phyloP scores from a whole-genome alignment of 1,284 basidiomycete genomes.

The Fomitiporia mediterranea region DNA sequence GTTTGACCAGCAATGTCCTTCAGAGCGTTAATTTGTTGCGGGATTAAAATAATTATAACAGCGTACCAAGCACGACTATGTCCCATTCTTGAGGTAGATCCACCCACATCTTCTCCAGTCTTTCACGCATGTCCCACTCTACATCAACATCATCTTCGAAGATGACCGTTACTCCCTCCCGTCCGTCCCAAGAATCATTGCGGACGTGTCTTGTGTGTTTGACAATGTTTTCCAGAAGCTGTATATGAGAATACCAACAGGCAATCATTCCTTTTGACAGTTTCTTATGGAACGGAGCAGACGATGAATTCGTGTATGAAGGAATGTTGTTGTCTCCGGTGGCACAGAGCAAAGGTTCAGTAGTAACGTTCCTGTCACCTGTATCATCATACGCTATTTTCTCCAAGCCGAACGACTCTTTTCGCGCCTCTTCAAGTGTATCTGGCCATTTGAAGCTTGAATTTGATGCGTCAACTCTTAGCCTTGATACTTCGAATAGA shows the following conservation, averaged over 20 bases:
- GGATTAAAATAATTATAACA: constrained; percentile 39
- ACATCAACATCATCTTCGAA: constrained; percentile 80
- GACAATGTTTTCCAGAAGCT: constrained; percentile 38
- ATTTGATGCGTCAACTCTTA: constrained; percentile 27
- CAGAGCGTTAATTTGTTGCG: not conserved
- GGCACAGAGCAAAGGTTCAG: constrained; percentile 45
- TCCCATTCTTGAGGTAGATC: constrained; percentile 66
- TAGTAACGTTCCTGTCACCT: not conserved
- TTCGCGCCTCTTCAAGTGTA: not conserved
- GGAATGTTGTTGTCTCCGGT: constrained; percentile 40
- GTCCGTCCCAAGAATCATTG: constrained; percentile 25
- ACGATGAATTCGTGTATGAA: constrained; percentile 30
- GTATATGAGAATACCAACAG: constrained; percentile 72
- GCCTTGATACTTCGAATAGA: constrained; percentile 35
- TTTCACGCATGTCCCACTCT: constrained; percentile 56
- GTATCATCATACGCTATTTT: not conserved
- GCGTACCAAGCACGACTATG: constrained; percentile 63
- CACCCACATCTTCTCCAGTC: constrained; percentile 50
- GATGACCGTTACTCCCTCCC: constrained; percentile 43
- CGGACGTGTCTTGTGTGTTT: constrained; percentile 23
- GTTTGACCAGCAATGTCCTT: constrained; percentile 54
- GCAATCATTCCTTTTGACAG: constrained; percentile 58
- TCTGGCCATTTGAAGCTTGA: constrained; percentile 15
- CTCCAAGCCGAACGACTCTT: not conserved
- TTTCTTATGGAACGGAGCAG: constrained; percentile 41